Base-by-base conservation (phyloP, 2,329 filamentous ascomycete species). In the Stachybotrys chartarum region DNA sequence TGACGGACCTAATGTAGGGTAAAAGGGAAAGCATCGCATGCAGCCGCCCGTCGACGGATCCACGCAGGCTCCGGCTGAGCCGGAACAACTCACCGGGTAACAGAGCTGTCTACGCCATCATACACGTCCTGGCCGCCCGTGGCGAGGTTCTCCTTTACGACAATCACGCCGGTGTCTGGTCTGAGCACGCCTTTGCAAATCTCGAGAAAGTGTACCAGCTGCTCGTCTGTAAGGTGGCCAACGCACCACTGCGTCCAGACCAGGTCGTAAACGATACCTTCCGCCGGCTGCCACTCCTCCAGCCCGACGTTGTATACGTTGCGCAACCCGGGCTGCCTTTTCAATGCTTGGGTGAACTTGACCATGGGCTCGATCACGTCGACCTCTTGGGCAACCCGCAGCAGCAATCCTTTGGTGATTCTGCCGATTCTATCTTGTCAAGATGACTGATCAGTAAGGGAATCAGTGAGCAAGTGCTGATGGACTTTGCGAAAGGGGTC, bases 231-330 rank as follows among this genome's bases (percentile, higher is more conserved):
- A 54, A 96, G 74, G 68, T 97, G 87, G 30, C 90, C 88, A 7
- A 93, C 71, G 70, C 91, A 97, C 91, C 92, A 96, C 70, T 97
- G 92, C 53, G 83, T 87, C 90, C 90, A 96, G 58, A 97, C 84
- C 50, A 97, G 69, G 67, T 92, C 87, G 70, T 97, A 97, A 51
- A 72, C 68, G 7, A 71, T 63, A 7, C 66, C 74, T 2, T 71
- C 62, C 0, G 64, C 72, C 1, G 79, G 75, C 11, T 61, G 56
- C 90, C 90, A 95, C 31, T 81, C 78, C 69, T 96, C 87, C 1
- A 96, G 73, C 0, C 90, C 90, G 1, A 86, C 72, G 60, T 88
- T 90, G 72, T 83, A 87, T 17, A 96, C 79, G 30, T 78, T 72
- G 2, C 81, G 75, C 14, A 85, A 74, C 1, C 87, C 87, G 1